Evolutionary conservation across 192 early-diverging fungal genomes (phyloP), one percentile per base, ranked within the genome.

Genomic region (Mortierella hygrophila): DNA sequence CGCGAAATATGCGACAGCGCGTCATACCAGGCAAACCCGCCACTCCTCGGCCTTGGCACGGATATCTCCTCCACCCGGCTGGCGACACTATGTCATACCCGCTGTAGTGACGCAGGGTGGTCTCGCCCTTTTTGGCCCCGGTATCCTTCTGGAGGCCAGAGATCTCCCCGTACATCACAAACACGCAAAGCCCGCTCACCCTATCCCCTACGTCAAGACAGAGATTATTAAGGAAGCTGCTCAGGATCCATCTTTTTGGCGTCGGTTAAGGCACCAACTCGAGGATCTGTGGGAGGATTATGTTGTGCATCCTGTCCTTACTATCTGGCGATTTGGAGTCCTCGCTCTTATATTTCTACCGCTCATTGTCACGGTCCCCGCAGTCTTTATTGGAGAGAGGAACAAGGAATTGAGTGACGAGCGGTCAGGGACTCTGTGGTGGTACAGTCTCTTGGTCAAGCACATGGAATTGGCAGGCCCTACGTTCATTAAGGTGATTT

Each of bases 401-500:
- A 60, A 86, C 6, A 76, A 84, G 35, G 87, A 93, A 32, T 70
- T 88, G 10, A 79, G 89, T 49, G 78, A 89, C 72, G 94, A 95
- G 68, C 88, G 89, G 11, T 74, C 90, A 9, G 93, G 94, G 23
- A 83, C 92, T 3, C 72, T 98, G 4, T 97, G 95, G 96, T 99
- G 98, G 97, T 96, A 97, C 85, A 82, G 90, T 40, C 89, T 96
- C 21, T 73, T 98, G 26, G 93, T 97, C 57, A 90, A 72, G 70
- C 93, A 94, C 70, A 95, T 98, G 93, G 96, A 97, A 72, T 68
- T 88, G 29, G 97, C 96, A 16, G 98, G 98, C 1, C 97, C 98
- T 15, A 97, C 98, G 15, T 99, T 98, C 89, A 97, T 98, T 76
- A 99, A 99, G 92, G 94, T 94, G 84, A 60, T 60, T 49, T 20